A percentile compares a stretch with the other conserved stretches of the same genome.
Conservation (phyloP, 495 filamentous ascomycete genomes). For the Cercophora sp. region DNA sequence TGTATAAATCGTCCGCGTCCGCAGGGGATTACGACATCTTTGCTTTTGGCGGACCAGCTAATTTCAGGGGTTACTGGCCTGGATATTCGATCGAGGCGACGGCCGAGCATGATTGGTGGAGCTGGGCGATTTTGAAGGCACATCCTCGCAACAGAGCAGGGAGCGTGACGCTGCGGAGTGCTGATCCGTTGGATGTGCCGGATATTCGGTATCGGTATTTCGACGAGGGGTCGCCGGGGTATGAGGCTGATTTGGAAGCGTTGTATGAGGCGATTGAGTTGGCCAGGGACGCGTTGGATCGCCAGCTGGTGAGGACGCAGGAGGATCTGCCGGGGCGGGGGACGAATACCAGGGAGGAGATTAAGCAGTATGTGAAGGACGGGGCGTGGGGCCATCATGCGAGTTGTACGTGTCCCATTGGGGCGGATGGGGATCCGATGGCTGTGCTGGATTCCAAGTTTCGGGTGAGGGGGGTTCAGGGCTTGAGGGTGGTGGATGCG, state of each 20-base stretch:
- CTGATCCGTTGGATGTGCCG: conserved; percentile 53
- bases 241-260: conserved; percentile 41
- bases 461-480: conserved; percentile 51
- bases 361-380: conserved; percentile 48
- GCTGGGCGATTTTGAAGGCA: conserved; percentile 50
- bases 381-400: conserved; percentile 60
- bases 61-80: conserved; percentile 52
- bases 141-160: conserved; percentile 51
- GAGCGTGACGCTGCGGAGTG: conserved; percentile 44
- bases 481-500: conserved; percentile 61
- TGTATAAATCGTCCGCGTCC: conserved; percentile 41
- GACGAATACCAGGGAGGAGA: conserved; percentile 34
- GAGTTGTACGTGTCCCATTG: conserved; percentile 55
- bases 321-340: conserved; percentile 50
- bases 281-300: conserved; percentile 37
- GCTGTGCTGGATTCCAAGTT: conserved; percentile 58
- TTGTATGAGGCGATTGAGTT: conserved; percentile 46
- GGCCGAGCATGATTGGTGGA: conserved; percentile 36
- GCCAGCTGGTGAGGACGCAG: conserved; percentile 32
- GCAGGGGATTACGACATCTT: conserved; percentile 46
- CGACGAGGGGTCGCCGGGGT: conserved; percentile 25
- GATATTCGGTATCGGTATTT: conserved; percentile 55
- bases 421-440: conserved; percentile 48
- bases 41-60: conserved; percentile 49
- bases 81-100: conserved; percentile 45